Base-by-base conservation (phyloP, 2,329 filamentous ascomycete species). In the Bimuria novae-zelandiae region DNA sequence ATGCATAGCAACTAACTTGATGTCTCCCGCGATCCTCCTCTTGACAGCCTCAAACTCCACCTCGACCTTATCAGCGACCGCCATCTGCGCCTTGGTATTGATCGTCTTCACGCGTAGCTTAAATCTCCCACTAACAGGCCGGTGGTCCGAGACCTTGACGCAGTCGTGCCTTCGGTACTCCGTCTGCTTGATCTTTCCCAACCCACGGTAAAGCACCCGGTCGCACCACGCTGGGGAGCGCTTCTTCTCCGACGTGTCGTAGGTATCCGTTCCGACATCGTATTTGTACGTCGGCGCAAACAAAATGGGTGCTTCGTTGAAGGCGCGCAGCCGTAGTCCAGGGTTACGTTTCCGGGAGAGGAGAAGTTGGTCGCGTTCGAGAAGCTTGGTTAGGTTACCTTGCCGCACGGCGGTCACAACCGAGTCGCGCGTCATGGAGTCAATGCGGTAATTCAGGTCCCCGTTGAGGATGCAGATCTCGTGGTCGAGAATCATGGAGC, bases 221-320 rank as follows among this genome's bases (percentile, higher is more conserved):
- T 99, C 94, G 72, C 94, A 99, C 94, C 94, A 99, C 1, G 94
- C 94, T 0, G 94, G 94, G 19, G 90, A 89, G 44, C 94, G 85
- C 73, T 90, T 90, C 80, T 99, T 99, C 74, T 99, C 94, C 64
- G 89, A 93, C 0, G 89, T 89, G 71, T 99, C 94, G 73, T 97
- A 99, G 6, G 85, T 89, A 69, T 97, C 93, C 0, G 91, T 95
- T 14, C 92, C 92, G 0, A 97, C 91, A 64, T 99, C 94, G 72
- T 99, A 99, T 73, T 99, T 99, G 80, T 99, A 99, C 0, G 94
- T 99, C 0, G 94, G 94, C 7, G 91, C 88, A 71, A 99, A 99
- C 0, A 86, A 88, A 65, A 99, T 97, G 0, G 89, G 89, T 50
- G 88, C 81, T 75, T 99, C 94, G n/a, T 88, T 86, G 72, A 99